phyloP scores from a whole-genome alignment of 345 rosid genomes.

The Viola odorata region DNA sequence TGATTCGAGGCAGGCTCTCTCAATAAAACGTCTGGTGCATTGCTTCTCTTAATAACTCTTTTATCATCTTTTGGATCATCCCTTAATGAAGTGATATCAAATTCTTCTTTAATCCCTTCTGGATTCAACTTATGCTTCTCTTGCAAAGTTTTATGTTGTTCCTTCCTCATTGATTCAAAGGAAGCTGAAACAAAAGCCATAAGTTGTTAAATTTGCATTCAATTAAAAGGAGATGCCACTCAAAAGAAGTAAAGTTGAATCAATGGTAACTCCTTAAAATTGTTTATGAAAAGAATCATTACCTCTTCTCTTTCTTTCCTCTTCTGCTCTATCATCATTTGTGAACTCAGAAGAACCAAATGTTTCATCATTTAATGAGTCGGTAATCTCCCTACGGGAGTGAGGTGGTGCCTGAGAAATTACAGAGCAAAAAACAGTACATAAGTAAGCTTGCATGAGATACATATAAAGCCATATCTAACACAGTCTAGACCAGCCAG shows the following conservation, averaged over 20 bases:
- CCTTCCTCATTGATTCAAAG: constrained; percentile 93
- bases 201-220: constrained; percentile 15
- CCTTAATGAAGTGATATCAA: constrained; percentile 54
- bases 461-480: not conserved
- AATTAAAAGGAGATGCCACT: not conserved
- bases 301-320: constrained; percentile 97
- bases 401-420: constrained; percentile 66
- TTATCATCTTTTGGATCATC: constrained; percentile 64
- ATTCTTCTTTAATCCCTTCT: constrained; percentile 50
- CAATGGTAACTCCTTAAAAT: constrained; percentile 2
- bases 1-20: constrained; percentile 15
- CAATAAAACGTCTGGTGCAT: constrained; percentile 35
- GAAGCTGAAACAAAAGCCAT: constrained; percentile 50
- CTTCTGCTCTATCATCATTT: constrained; percentile 87
- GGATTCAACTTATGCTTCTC: constrained; percentile 68
- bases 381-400: constrained; percentile 57
- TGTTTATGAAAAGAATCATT: constrained; percentile 14
- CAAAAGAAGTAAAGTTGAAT: constrained; percentile 12
- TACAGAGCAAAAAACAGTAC: not conserved
- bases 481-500: not conserved
- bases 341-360: constrained; percentile 81
- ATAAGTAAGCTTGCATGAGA: not conserved
- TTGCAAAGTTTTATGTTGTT: constrained; percentile 76
- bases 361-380: constrained; percentile 82
- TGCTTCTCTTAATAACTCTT: constrained; percentile 33